Percentiles rank a stretch among this genome's conserved stretches.
Evolutionary conservation across 2,329 filamentous ascomycete species (phyloP).

Genomic region (Septoria linicola): DNA sequence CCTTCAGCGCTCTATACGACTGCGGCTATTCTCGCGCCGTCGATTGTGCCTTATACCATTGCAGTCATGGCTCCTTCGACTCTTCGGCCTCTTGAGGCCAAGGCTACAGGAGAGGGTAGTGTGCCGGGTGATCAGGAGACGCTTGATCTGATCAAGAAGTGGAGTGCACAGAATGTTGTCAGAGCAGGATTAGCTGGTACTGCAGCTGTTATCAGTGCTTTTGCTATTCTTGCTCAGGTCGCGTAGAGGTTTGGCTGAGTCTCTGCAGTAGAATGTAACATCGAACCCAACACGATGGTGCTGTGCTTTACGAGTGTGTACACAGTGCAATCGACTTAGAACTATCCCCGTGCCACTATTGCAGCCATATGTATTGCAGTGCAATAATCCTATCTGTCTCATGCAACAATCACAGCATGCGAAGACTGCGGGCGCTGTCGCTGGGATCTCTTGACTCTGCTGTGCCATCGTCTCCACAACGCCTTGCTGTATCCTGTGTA

Average conservation of each 20-base stretch:
- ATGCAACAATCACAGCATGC: too few species aligned
- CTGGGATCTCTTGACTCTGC: too few species aligned
- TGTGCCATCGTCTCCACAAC: too few species aligned
- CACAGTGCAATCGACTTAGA: too few species aligned
- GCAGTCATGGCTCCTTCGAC: constrained; percentile 26
- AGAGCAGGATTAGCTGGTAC: constrained; percentile 20
- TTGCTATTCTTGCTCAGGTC: constrained; percentile 21
- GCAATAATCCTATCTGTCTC: too few species aligned
- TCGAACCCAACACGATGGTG: too few species aligned
- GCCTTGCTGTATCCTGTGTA: too few species aligned
- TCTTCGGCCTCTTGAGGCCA: constrained; percentile 21
- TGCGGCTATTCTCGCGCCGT: constrained; percentile 26
- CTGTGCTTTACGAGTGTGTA: too few species aligned
- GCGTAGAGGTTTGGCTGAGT: constrained; percentile 3
- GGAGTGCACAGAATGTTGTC: constrained; percentile 29
- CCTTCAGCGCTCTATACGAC: constrained; percentile 26
- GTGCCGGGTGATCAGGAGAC: constrained; percentile 28
- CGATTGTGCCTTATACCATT: constrained; percentile 33
- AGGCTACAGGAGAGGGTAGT: constrained; percentile 17
- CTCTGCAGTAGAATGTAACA: background rate
- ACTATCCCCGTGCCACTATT: too few species aligned
- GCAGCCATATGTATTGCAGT: too few species aligned
- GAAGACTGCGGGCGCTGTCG: too few species aligned
- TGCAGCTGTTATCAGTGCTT: constrained; percentile 24
- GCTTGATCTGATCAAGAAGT: constrained; percentile 26